Conservation (phyloP, 164 flowering plant species). For the Cinnamomum micranthum region DNA sequence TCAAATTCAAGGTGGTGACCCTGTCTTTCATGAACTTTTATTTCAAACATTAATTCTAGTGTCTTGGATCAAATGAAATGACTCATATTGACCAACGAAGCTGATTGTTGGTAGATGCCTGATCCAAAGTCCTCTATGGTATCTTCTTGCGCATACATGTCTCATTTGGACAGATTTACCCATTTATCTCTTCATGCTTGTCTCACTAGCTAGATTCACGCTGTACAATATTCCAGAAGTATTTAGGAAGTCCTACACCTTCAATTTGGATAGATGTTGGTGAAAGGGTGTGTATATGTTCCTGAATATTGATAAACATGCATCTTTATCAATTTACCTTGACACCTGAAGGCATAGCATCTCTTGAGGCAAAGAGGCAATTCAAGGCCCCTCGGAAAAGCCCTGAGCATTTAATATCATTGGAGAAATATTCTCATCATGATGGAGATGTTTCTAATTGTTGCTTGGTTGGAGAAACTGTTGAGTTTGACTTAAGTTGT, state of each 20-base stretch:
- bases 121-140: too few species aligned
- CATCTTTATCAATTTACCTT: slow-evolving; percentile 9
- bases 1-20: too few species aligned
- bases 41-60: too few species aligned
- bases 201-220: too few species aligned
- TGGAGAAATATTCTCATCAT: slow-evolving; percentile 24
- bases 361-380: slow-evolving; percentile 79
- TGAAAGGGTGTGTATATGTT: background rate
- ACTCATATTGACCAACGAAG: too few species aligned
- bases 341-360: slow-evolving; percentile 68
- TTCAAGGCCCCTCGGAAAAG: slow-evolving; percentile 64
- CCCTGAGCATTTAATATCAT: slow-evolving; percentile 26
- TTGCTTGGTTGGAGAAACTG: slow-evolving; percentile 19
- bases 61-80: too few species aligned
- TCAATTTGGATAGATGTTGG: background rate
- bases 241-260: background rate
- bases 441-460: slow-evolving; percentile 11
- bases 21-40: too few species aligned
- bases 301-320: background rate
- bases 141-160: too few species aligned
- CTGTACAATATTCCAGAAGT: background rate
- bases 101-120: too few species aligned
- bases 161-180: too few species aligned
- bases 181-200: too few species aligned
- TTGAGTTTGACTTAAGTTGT: slow-evolving; percentile 18